Evolutionary conservation across 2,329 filamentous ascomycete genomes (phyloP), one percentile per base, ranked within the genome.

Genomic region (Bipolaris cookei): DNA sequence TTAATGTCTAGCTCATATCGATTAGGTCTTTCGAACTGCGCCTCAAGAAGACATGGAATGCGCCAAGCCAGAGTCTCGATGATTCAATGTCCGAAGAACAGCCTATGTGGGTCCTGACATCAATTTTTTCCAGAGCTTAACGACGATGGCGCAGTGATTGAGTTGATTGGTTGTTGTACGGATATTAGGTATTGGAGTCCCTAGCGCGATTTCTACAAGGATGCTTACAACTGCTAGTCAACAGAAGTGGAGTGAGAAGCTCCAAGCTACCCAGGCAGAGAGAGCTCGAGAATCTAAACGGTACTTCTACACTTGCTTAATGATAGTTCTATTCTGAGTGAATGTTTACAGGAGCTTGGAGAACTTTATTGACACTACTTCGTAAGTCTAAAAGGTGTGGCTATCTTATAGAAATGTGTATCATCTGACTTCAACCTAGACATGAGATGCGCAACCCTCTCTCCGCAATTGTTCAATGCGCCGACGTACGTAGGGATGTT

Each of bases 381-480:
- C 67, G 32, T 53, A 37, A 30, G 51, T 38, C 23, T 2, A 7
- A 13, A 45, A 35, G 6, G 25, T 20, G 2, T 8, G 23, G 35
- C 13, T 23, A 18, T 6, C 10, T 3, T 4, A 6, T 16, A 10
- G 13, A 30, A 30, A 6, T 30, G 45, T 35, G 25, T 2, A 28
- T 18, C 32, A 6, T 11, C 43, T 53, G 23, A 53, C 23, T 21
- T 10, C 10, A 4, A n/a, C 25, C 3, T 11, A 53, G 51, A 0
- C 67, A 80, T 57, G 78, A 80, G 59, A 80, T 81, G 76, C 67
- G 78, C 2, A 80, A 80, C 44, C 78, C 78, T 8, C 64, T 80
- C 0, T 73, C 67, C 18, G 78, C 79, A 3, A 79, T 81, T 34
- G 59, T 80, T 28, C 78, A 79, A 35, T 76, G 74, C 39, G 78